A percentile compares a stretch with the other conserved stretches of the same genome.
Evolutionary conservation across 2,329 filamentous ascomycete species (phyloP).

Genomic region (Colletotrichum scovillei): DNA sequence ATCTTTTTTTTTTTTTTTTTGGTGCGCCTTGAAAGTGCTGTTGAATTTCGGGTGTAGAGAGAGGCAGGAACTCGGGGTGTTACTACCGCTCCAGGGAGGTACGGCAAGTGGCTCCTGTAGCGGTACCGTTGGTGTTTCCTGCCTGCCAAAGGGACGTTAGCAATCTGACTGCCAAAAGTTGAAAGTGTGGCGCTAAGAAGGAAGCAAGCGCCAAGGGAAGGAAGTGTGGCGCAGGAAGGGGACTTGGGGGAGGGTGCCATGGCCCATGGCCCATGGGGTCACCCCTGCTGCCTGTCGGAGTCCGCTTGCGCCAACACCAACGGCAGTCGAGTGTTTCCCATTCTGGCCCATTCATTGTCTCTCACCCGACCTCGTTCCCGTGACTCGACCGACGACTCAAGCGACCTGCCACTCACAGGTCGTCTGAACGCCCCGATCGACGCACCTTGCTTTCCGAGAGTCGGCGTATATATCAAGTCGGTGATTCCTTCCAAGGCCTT

Average conservation of each 20-base stretch:
- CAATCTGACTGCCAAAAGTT: background rate
- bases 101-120: background rate
- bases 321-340: constrained; percentile 26
- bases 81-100: background rate
- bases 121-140: background rate
- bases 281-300: constrained; percentile 33
- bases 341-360: constrained; percentile 21
- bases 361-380: constrained; percentile 33
- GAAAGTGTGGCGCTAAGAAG: constrained; percentile 11
- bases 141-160: background rate
- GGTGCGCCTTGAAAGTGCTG: background rate
- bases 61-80: background rate
- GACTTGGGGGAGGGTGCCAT: background rate
- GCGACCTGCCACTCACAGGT: constrained; percentile 13
- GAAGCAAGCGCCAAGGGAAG: background rate
- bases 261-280: background rate
- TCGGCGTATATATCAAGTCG: constrained; percentile 16
- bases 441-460: constrained; percentile 3
- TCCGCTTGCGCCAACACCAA: constrained; percentile 15
- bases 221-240: constrained; percentile 22
- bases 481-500: constrained; percentile 2
- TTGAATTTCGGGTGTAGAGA: background rate
- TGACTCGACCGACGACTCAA: constrained; percentile 28
- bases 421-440: constrained; percentile 6
- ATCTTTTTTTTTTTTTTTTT: background rate